phyloP scores from a whole-genome alignment of 805 yeast genomes.

The Candida tibetensis region DNA sequence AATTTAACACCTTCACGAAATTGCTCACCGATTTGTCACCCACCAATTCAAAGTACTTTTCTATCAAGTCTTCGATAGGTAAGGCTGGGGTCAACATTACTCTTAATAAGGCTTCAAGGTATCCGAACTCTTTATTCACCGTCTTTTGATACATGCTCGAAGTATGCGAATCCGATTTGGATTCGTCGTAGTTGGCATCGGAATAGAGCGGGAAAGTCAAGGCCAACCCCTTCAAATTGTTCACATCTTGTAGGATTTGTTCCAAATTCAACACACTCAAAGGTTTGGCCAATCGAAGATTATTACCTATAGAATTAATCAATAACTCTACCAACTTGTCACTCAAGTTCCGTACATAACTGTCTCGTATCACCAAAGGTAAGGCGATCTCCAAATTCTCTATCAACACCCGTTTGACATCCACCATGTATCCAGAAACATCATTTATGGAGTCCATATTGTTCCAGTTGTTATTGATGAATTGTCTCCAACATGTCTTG shows the following conservation, averaged over 20 bases:
- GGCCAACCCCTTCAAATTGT: conserved; percentile 57
- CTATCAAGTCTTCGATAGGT: conserved; percentile 62
- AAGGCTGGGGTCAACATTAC: conserved; percentile 59
- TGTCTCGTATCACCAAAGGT: conserved; percentile 61
- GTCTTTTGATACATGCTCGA: conserved; percentile 34
- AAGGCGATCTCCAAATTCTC: conserved; percentile 48
- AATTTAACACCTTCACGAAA: conserved; percentile 59
- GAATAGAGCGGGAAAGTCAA: conserved; percentile 39
- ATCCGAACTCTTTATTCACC: conserved; percentile 40
- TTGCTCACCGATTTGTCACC: conserved; percentile 63
- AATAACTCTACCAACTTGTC: conserved; percentile 72
- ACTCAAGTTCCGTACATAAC: conserved; percentile 69
- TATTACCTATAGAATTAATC: conserved; percentile 52
- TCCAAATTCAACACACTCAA: conserved; percentile 56
- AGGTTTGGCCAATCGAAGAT: conserved; percentile 63
- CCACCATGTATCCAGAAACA: conserved; percentile 66
- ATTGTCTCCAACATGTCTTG: conserved; percentile 78
- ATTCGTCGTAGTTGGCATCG: conserved; percentile 37
- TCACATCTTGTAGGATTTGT: conserved; percentile 74
- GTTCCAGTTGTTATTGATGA: conserved; percentile 70
- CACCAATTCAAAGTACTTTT: conserved; percentile 61
- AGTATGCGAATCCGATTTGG: conserved; percentile 1
- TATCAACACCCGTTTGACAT: conserved; percentile 48
- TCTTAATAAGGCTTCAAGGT: conserved; percentile 64
- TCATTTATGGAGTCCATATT: conserved; percentile 59